A percentile compares a stretch with the other conserved stretches of the same genome.
Evolutionary conservation across 176 grass and related monocot species (phyloP).

Genomic region (Bonia amplexicaulis): DNA sequence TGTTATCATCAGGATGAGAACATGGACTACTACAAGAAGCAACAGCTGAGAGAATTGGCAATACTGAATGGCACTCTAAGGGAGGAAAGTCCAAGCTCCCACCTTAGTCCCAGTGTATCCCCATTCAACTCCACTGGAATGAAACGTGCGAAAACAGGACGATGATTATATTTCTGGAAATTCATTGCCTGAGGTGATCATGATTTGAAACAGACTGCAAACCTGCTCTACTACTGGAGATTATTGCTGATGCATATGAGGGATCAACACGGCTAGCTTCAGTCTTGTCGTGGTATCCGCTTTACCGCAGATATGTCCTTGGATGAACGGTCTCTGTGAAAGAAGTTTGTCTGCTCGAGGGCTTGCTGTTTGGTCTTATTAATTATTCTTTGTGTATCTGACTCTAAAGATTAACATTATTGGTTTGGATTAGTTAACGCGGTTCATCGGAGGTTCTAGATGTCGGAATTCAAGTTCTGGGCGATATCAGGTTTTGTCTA

Average conservation of each 20-base stretch:
- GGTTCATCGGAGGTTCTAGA: neutral
- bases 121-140: conserved; percentile 81
- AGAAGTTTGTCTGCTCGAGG: neutral
- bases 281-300: neutral
- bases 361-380: conserved; percentile 26
- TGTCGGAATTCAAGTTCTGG: conserved; percentile 7
- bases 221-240: conserved; percentile 17
- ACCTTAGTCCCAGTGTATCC: conserved; percentile 72
- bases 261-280: neutral
- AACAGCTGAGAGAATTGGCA: conserved; percentile 87
- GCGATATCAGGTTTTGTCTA: conserved; percentile 26
- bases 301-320: neutral
- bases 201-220: conserved; percentile 2
- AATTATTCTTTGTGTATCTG: conserved; percentile 38
- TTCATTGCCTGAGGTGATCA: conserved; percentile 15
- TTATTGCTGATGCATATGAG: neutral
- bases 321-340: neutral
- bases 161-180: conserved; percentile 38
- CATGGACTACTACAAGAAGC: conserved; percentile 95
- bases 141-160: conserved; percentile 83
- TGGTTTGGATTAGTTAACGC: conserved; percentile 36
- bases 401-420: conserved; percentile 40
- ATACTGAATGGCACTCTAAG: conserved; percentile 90
- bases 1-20: conserved; percentile 62
- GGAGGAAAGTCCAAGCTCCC: conserved; percentile 71